phyloP scores from a whole-genome alignment of 345 rosid species.

The Microcos paniculata region DNA sequence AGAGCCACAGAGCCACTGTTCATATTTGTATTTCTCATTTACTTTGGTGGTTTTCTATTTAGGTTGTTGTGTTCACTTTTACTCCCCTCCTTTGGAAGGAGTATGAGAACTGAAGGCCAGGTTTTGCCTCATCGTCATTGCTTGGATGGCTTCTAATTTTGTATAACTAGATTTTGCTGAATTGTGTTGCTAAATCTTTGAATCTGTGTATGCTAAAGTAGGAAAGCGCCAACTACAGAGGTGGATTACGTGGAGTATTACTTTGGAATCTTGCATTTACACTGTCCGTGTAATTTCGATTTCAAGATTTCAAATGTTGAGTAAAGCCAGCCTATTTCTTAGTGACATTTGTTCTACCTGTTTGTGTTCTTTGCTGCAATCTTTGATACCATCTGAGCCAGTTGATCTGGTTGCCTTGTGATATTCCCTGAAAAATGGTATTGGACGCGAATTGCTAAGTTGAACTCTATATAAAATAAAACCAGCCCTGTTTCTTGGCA shows the following conservation, averaged over 20 bases:
- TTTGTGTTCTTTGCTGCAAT: background rate
- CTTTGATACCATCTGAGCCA: background rate
- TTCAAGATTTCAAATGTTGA: no score
- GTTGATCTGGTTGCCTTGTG: no score
- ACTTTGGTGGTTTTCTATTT: background rate
- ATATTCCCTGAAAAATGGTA: background rate
- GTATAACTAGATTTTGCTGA: background rate
- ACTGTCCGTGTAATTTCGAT: background rate
- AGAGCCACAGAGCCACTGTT: constrained; percentile 1
- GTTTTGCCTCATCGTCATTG: background rate
- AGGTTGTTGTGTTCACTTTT: background rate
- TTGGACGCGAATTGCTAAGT: background rate
- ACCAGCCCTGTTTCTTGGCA: background rate
- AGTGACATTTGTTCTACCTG: background rate
- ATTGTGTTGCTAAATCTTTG: background rate
- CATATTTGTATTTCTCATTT: background rate
- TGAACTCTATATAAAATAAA: background rate
- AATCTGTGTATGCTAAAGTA: background rate
- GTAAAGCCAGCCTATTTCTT: background rate
- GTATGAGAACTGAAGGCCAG: background rate
- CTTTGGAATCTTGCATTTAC: background rate
- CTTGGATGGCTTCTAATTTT: background rate
- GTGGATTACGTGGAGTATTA: background rate
- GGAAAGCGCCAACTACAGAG: no score
- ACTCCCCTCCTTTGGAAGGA: background rate